phyloP scores from a whole-genome alignment of 2,329 filamentous ascomycete species.

The Nemania sp. region DNA sequence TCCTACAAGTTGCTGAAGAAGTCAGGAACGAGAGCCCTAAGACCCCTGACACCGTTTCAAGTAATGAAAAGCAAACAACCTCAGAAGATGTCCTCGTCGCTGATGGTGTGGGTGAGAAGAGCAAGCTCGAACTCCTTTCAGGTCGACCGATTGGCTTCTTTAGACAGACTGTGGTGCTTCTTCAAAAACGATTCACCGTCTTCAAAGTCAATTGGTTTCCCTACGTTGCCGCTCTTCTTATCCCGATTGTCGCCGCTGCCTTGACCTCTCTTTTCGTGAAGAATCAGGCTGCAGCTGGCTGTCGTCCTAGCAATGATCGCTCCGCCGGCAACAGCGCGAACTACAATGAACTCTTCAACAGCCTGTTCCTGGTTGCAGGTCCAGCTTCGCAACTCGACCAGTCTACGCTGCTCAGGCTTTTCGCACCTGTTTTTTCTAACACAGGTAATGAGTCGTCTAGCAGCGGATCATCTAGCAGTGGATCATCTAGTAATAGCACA shows the following conservation, averaged over 20 bases:
- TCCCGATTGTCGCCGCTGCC: slow-evolving; percentile 83
- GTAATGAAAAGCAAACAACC: slow-evolving; percentile 44
- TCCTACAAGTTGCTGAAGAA: slow-evolving; percentile 87
- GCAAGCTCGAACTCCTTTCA: slow-evolving; percentile 69
- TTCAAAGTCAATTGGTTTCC: slow-evolving; percentile 83
- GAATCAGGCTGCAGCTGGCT: slow-evolving; percentile 47
- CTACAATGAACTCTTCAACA: slow-evolving; percentile 51
- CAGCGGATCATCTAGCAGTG: slow-evolving; percentile 14
- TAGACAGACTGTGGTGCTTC: slow-evolving; percentile 78
- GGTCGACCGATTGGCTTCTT: slow-evolving; percentile 77
- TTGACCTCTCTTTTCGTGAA: slow-evolving; percentile 82
- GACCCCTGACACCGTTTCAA: slow-evolving; percentile 26
- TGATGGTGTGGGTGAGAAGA: slow-evolving; percentile 48
- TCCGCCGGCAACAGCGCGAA: slow-evolving; percentile 54
- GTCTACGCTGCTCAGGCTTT: slow-evolving; percentile 49
- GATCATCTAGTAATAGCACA: too few relatives aligned
- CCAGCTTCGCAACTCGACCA: slow-evolving; percentile 57
- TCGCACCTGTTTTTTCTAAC: slow-evolving; percentile 56
- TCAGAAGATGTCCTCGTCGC: slow-evolving; percentile 39
- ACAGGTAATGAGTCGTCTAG: slow-evolving; percentile 20
- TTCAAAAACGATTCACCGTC: slow-evolving; percentile 81
- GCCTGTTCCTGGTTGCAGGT: slow-evolving; percentile 58
- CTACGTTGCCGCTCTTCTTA: slow-evolving; percentile 77
- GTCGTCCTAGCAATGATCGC: slow-evolving; percentile 49
- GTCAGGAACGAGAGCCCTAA: slow-evolving; percentile 65